Base-by-base conservation (phyloP, 2,329 filamentous ascomycete genomes). In the Colletotrichum melonis region DNA sequence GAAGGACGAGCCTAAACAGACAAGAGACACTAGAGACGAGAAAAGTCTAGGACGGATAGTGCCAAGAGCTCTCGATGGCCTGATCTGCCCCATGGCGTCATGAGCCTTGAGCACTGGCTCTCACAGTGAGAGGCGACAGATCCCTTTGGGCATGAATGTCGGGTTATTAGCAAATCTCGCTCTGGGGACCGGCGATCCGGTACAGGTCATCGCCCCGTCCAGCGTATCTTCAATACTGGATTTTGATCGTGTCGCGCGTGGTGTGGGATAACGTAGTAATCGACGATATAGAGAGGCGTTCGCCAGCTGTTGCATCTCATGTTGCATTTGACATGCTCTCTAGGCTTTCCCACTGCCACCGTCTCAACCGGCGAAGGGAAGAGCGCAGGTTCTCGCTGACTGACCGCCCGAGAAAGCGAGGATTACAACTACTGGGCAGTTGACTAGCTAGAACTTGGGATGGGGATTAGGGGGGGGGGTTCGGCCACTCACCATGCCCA, bases 401-500 rank as follows among this genome's bases (percentile, higher is more conserved):
- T 26, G 22, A 16, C 55, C 19, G 55, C 16, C 32, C 60, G 60
- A 63, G 30, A 19, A 46, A 63, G 60, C 28, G 60, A 63, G 46
- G 52, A 63, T 54, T 16, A 46, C 32, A 63, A n/a, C 46, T 8
- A 38, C 35, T 38, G 35, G 35, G 35, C 35, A 38, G 35, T 38
- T 38, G 14, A 38, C 35, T 38, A 38, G 35, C 35, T 38, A 16
- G 35, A 38, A 38, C 35, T 38, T 38, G 5, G 5, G 35, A 38
- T 38, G 14, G 46, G 22, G n/a, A 22, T 9, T 12, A 4, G 24
- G n/a, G n/a, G n/a, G n/a, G n/a, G n/a, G n/a, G n/a, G n/a, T n/a
- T n/a, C 14, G 24, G 55, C 28, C 55, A n/a, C 28, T 69, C 58
- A 58, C 66, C 46, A 52, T 46, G 56, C 19, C 46, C 46, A 67